Percentiles rank a stretch among this genome's conserved stretches.
Conservation (phyloP, 257 asterid species). For the Coffea canephora region DNA sequence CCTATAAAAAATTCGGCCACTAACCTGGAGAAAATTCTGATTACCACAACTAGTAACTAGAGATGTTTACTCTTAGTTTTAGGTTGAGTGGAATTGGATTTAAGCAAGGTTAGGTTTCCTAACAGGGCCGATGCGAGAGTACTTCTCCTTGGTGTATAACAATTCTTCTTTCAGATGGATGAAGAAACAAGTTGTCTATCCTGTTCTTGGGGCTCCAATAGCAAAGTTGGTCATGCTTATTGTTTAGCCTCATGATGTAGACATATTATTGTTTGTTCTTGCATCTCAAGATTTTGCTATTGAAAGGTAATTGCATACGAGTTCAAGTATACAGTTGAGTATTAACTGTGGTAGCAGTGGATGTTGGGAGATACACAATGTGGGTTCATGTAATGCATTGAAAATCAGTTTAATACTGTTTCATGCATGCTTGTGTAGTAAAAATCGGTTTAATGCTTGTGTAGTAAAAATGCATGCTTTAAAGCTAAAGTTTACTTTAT, state of each 20-base stretch:
- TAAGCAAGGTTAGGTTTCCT: too few species aligned
- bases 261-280: not conserved
- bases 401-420: not conserved
- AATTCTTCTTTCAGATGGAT: not conserved
- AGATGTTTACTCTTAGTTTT: not conserved
- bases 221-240: not conserved
- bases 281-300: not conserved
- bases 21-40: not conserved
- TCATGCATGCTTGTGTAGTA: not conserved
- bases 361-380: not conserved
- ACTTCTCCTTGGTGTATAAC: too few species aligned
- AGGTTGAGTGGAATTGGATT: not conserved
- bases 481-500: not conserved
- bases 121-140: too few species aligned
- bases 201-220: not conserved
- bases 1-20: too few species aligned
- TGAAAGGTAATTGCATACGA: not conserved
- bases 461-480: too few species aligned
- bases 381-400: not conserved
- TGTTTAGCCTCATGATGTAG: not conserved
- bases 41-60: not conserved
- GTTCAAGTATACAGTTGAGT: not conserved
- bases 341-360: not conserved
- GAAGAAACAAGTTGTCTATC: not conserved
- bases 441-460: not conserved